phyloP scores from a whole-genome alignment of 805 yeast genomes.

The Debaryomyces prosopidis region DNA sequence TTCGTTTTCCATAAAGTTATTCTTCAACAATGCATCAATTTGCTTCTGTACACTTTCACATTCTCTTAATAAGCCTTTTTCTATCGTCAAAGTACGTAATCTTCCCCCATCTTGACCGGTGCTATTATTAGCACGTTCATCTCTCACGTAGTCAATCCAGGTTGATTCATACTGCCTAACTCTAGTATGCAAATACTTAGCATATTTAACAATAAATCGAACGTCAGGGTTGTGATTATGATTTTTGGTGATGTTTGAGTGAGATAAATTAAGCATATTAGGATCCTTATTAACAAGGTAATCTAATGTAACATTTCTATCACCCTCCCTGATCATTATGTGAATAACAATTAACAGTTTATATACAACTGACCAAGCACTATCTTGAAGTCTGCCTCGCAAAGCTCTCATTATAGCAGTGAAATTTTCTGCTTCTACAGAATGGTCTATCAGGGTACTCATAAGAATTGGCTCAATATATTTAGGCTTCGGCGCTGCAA shows the following conservation, averaged over 20 bases:
- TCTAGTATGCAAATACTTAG: constrained; percentile 67
- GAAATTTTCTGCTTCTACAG: constrained; percentile 51
- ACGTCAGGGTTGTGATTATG: constrained; percentile 47
- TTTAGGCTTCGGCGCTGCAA: constrained; percentile 98
- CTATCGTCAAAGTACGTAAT: constrained; percentile 63
- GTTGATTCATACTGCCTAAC: constrained; percentile 68
- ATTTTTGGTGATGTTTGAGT: constrained; percentile 38
- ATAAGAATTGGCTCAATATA: constrained; percentile 90
- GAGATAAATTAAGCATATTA: constrained; percentile 48
- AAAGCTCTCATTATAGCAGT: constrained; percentile 68
- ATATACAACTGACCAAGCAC: constrained; percentile 90
- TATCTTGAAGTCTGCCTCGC: constrained; percentile 62
- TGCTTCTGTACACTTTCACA: constrained; percentile 84
- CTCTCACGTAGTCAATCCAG: constrained; percentile 76
- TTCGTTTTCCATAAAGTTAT: constrained; percentile 76
- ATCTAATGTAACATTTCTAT: constrained; percentile 66
- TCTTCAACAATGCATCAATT: constrained; percentile 70
- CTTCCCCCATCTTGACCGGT: constrained; percentile 56
- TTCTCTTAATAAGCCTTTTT: constrained; percentile 80
- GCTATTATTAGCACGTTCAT: constrained; percentile 50
- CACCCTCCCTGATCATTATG: constrained; percentile 91
- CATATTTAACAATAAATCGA: constrained; percentile 61
- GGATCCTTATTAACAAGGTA: constrained; percentile 52
- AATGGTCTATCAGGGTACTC: constrained; percentile 56
- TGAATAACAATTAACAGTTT: constrained; percentile 84